A percentile compares a stretch with the other conserved stretches of the same genome.
phyloP scores from a whole-genome alignment of 352 stramenopile species.

The Phytophthora lateralis region DNA sequence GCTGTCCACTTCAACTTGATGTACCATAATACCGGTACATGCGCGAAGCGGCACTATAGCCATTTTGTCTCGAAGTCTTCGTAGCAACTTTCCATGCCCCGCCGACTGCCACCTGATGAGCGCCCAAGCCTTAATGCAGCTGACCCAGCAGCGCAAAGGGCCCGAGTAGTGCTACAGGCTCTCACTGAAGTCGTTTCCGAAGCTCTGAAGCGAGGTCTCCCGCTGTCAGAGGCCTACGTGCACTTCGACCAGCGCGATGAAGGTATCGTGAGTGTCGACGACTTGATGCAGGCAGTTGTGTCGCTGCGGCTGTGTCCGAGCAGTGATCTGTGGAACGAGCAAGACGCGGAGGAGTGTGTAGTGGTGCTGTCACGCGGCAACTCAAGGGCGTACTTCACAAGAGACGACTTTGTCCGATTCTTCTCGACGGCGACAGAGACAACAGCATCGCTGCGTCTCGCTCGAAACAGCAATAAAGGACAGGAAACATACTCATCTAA shows the following conservation, averaged over 20 bases:
- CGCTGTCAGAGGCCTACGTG: conserved; percentile 52
- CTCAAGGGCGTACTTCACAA: conserved; percentile 58
- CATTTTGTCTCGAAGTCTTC: conserved; percentile 17
- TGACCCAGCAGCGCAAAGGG: conserved; percentile 3
- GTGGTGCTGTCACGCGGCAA: conserved; percentile 36
- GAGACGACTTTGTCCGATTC: conserved; percentile 60
- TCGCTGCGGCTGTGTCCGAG: conserved; percentile 40
- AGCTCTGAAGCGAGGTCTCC: conserved; percentile 52
- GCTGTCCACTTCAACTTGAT: conserved; percentile 25
- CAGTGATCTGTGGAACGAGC: conserved; percentile 41
- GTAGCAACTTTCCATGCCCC: conserved; percentile 13
- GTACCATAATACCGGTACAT: conserved; percentile 20
- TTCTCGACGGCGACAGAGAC: conserved; percentile 25
- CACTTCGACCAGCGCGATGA: conserved; percentile 61
- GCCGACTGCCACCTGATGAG: not conserved
- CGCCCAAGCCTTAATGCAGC: not conserved
- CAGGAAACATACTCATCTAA: not conserved
- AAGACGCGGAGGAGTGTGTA: conserved; percentile 57
- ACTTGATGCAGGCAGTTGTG: conserved; percentile 57
- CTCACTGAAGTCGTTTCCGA: conserved; percentile 57
- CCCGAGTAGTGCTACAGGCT: conserved; percentile 35
- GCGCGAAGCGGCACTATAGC: conserved; percentile 29
- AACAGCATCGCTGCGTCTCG: not conserved
- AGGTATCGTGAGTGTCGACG: conserved; percentile 52
- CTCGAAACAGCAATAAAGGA: not conserved